Conservation (phyloP, 2,329 filamentous ascomycete genomes). For the Scedosporium boydii region DNA sequence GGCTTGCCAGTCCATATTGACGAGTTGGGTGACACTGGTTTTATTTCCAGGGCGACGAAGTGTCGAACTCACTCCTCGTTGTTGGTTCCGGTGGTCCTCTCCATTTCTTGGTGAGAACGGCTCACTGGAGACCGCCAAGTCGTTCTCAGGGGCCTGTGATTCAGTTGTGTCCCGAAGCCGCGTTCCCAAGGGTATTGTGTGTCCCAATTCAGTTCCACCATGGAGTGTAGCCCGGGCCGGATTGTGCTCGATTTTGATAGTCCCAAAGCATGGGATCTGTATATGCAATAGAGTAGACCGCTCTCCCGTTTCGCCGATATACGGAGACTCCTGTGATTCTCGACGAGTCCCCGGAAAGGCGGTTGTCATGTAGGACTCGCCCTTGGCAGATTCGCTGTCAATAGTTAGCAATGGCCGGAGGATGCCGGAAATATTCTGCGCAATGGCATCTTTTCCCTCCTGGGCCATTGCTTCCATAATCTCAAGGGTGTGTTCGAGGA, state of each 20-base stretch:
- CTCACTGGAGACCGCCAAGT: not conserved
- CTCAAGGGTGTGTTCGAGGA: conserved; percentile 25
- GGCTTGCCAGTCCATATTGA: not conserved
- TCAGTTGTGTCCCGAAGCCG: not conserved
- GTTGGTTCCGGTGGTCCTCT: not conserved
- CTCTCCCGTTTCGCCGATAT: not conserved
- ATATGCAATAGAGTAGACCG: not conserved
- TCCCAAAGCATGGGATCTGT: not conserved
- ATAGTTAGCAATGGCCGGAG: conserved; percentile 22
- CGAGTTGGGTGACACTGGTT: not conserved
- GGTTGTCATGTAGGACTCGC: not conserved
- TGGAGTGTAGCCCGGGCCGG: no score
- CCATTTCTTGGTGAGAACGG: no score
- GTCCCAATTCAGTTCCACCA: not conserved
- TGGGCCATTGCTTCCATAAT: conserved; percentile 20
- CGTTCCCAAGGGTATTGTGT: not conserved
- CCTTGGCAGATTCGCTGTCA: conserved; percentile 15
- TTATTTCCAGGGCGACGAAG: not conserved
- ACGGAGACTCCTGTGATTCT: not conserved
- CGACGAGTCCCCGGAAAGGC: not conserved
- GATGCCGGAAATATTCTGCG: conserved; percentile 19
- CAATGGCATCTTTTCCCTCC: conserved; percentile 20
- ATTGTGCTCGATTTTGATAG: not conserved
- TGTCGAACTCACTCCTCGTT: not conserved
- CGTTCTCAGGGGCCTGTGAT: not conserved